Evolutionary conservation across 352 stramenopile species (phyloP).

Genomic region (Globisporangium spinosum): DNA sequence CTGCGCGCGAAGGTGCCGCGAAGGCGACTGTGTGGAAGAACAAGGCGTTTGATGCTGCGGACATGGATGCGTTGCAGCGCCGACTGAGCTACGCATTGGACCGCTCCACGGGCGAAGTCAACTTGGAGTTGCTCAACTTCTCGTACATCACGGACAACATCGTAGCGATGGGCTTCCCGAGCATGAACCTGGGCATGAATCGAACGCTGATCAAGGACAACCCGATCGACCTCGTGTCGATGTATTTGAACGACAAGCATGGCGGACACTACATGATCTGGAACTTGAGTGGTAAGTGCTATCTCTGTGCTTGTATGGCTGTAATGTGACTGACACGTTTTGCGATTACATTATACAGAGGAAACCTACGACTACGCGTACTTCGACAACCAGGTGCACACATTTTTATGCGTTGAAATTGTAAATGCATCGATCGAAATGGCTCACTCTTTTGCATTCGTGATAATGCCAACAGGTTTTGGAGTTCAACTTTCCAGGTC

Average conservation of each 20-base stretch:
- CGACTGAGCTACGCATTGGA: conserved; percentile 78
- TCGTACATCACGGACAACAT: conserved; percentile 88
- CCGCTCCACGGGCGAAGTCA: conserved; percentile 71
- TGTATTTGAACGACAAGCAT: conserved; percentile 94
- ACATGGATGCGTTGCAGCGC: conserved; percentile 86
- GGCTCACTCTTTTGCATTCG: neutral
- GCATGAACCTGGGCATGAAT: conserved; percentile 78
- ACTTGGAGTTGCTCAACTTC: conserved; percentile 88
- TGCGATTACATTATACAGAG: conserved; percentile 50
- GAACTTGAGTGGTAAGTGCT: conserved; percentile 88
- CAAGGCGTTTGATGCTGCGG: conserved; percentile 68
- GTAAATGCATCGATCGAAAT: neutral
- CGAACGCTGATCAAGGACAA: conserved; percentile 81
- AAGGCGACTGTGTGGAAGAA: conserved; percentile 74
- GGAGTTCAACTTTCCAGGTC: conserved; percentile 96
- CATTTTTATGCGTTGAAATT: neutral
- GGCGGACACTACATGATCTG: conserved; percentile 97
- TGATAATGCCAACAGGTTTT: conserved; percentile 58
- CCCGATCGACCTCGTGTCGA: conserved; percentile 88
- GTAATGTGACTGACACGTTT: conserved; percentile 9
- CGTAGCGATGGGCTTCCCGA: conserved; percentile 91
- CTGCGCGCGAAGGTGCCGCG: conserved; percentile 67
- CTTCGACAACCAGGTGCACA: conserved; percentile 91
- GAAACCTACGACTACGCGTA: conserved; percentile 94
- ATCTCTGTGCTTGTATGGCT: neutral